Percentiles rank a stretch among this genome's conserved stretches.
phyloP scores from a whole-genome alignment of 2,329 filamentous ascomycete species.

The Aquanectria penicillioides region DNA sequence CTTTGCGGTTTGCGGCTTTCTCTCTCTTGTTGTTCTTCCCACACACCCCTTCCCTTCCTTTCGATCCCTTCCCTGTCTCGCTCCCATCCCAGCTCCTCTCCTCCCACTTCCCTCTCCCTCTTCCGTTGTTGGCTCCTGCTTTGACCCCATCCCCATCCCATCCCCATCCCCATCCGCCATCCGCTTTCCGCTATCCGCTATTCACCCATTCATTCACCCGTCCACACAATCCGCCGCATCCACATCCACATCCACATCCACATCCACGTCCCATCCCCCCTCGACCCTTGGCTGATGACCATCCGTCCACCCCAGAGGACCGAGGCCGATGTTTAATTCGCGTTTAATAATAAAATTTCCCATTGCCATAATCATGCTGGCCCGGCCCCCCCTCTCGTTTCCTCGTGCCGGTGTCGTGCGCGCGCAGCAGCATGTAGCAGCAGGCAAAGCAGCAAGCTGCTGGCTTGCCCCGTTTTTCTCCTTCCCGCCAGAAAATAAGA shows the following conservation, averaged over 20 bases:
- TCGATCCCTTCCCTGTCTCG: not conserved
- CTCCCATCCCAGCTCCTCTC: no score
- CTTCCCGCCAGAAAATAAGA: constrained; percentile 55
- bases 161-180: constrained; percentile 11
- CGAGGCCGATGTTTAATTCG: constrained; percentile 36
- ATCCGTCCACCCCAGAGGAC: constrained; percentile 21
- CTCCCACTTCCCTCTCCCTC: no score
- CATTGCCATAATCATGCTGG: constrained; percentile 40
- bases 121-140: no score
- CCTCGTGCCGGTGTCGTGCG: constrained; percentile 38
- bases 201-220: no score
- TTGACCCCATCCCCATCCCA: constrained; percentile 15
- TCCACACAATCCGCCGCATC: no score
- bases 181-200: no score
- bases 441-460: constrained; percentile 32
- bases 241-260: constrained; percentile 5
- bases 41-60: constrained; percentile 7
- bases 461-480: constrained; percentile 59
- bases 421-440: constrained; percentile 40
- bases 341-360: constrained; percentile 44
- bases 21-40: constrained; percentile 2
- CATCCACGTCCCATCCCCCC: not conserved
- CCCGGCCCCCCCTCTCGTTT: constrained; percentile 33
- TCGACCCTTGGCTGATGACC: constrained; percentile 20
- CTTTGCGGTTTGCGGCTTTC: not conserved